phyloP scores from a whole-genome alignment of 345 rosid species.

The Hibiscus syriacus region DNA sequence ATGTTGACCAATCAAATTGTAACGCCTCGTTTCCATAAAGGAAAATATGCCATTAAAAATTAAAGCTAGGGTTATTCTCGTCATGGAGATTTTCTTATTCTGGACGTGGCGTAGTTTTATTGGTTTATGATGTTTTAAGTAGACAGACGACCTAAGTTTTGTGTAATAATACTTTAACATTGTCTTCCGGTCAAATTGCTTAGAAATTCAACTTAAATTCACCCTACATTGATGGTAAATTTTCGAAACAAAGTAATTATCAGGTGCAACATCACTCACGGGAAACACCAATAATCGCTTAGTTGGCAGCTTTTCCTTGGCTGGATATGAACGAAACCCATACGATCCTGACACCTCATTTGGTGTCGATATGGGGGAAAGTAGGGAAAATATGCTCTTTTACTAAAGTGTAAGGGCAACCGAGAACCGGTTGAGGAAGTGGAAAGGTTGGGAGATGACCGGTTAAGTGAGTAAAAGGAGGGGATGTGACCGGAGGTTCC shows the following conservation, averaged over 20 bases:
- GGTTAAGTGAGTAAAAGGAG: neutral
- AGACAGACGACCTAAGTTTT: conserved; percentile 1
- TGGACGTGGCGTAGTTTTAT: conserved; percentile 19
- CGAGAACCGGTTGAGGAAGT: conserved; percentile 34
- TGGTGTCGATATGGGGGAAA: neutral
- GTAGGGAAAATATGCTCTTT: neutral
- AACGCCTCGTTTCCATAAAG: conserved; percentile 14
- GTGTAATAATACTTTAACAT: conserved; percentile 25
- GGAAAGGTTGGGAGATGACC: conserved; percentile 16
- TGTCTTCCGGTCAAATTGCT: conserved; percentile 39
- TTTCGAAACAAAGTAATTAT: neutral
- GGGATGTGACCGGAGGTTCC: conserved; percentile 26
- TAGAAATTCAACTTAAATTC: conserved; percentile 65
- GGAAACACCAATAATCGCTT: neutral
- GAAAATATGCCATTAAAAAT: neutral
- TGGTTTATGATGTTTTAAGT: conserved; percentile 7
- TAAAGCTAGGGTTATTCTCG: neutral
- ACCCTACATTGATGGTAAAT: conserved; percentile 26
- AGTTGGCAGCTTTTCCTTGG: conserved; percentile 27
- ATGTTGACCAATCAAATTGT: conserved; percentile 4
- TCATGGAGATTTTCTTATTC: neutral
- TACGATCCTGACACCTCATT: conserved; percentile 15
- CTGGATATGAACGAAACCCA: neutral
- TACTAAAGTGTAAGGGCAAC: neutral
- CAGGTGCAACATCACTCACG: neutral